phyloP scores from a whole-genome alignment of 2,329 filamentous ascomycete genomes.

The Aureobasidium zeae region DNA sequence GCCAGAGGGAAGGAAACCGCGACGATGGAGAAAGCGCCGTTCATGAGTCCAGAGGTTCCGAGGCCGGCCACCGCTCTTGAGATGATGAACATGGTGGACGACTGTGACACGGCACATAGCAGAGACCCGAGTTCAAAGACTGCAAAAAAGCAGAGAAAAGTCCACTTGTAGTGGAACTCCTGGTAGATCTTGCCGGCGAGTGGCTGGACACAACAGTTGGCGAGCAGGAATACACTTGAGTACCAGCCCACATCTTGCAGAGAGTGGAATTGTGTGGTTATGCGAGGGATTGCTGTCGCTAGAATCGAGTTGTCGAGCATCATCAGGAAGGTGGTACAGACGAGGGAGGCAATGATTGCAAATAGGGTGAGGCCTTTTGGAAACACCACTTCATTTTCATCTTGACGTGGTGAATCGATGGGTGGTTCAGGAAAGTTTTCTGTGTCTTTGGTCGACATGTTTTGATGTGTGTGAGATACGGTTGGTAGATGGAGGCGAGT shows the following conservation, averaged over 20 bases:
- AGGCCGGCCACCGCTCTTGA: constrained; percentile 47
- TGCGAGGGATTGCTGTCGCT: constrained; percentile 31
- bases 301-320: constrained; percentile 34
- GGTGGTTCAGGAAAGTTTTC: background rate
- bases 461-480: too few relatives aligned
- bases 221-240: constrained; percentile 35
- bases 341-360: constrained; percentile 20
- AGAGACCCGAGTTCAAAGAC: constrained; percentile 44
- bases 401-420: background rate
- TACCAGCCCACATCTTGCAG: constrained; percentile 35
- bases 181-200: constrained; percentile 51
- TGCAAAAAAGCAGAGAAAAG: constrained; percentile 42
- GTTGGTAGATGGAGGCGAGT: too few relatives aligned
- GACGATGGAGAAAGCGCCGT: constrained; percentile 39
- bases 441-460: background rate
- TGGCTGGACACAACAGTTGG: constrained; percentile 35
- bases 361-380: constrained; percentile 27
- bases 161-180: constrained; percentile 40
- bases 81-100: constrained; percentile 45
- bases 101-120: constrained; percentile 43
- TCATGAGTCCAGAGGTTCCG: constrained; percentile 42
- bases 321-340: constrained; percentile 15
- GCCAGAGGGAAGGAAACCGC: constrained; percentile 38
- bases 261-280: constrained; percentile 34
- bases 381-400: constrained; percentile 31